These are phyloP conservation scores for Verticillium zaregamsianum DNA, from an alignment of 2,329 filamentous ascomycete genomes.

Conservation along the genomic window DNA sequence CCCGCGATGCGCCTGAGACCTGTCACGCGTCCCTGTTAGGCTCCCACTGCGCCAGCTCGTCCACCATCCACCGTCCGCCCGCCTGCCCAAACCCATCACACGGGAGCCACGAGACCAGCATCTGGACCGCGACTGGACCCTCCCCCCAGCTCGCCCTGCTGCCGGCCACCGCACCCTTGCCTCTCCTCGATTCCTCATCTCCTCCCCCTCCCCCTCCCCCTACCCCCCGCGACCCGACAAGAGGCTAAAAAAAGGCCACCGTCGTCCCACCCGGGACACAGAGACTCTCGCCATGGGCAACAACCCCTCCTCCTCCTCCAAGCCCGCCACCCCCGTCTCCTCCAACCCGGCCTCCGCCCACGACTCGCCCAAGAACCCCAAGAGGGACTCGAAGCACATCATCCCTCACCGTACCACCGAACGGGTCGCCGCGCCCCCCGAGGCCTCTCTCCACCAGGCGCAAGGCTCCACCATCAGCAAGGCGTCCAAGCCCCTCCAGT, in stretches of 20 bases:
- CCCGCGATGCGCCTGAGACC: neutral
- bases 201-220: neutral
- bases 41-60: neutral
- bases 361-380: constrained; percentile 18
- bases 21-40: neutral
- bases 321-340: constrained; percentile 25
- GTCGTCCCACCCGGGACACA: neutral
- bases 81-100: neutral
- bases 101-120: neutral
- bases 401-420: constrained; percentile 52
- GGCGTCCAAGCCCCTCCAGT: constrained; percentile 40
- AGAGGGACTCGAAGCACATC: constrained; percentile 46
- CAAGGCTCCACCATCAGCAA: constrained; percentile 49
- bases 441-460: constrained; percentile 58
- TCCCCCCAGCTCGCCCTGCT: neutral
- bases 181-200: neutral
- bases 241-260: neutral
- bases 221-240: neutral
- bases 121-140: neutral
- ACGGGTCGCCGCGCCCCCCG: constrained; percentile 55
- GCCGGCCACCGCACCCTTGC: neutral
- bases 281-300: constrained; percentile 25
- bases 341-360: constrained; percentile 22
- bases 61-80: neutral
- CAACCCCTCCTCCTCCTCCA: constrained; percentile 27